Evolutionary conservation across 1,139 yeast species (phyloP).

Genomic region (Yamadazyma conglobata): DNA sequence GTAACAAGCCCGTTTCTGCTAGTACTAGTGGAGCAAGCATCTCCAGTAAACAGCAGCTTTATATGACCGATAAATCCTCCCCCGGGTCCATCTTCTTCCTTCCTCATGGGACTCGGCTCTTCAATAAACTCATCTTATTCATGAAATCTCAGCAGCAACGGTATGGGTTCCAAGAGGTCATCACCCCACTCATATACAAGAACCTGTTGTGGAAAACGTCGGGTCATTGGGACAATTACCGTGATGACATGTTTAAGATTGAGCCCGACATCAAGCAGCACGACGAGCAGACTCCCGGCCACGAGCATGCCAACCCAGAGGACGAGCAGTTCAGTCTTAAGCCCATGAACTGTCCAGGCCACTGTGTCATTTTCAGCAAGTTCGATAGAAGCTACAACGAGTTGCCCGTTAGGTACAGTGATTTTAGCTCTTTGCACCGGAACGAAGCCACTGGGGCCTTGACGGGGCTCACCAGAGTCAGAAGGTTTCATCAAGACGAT

Average conservation of each 20-base stretch:
- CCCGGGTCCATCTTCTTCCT: conserved; percentile 89
- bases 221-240: conserved; percentile 97
- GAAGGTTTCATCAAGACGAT: conserved; percentile 98
- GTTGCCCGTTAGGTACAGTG: conserved; percentile 94
- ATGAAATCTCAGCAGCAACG: conserved; percentile 81
- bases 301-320: conserved; percentile 16
- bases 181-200: conserved; percentile 88
- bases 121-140: conserved; percentile 72
- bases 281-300: conserved; percentile 2
- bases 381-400: conserved; percentile 92
- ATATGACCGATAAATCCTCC: conserved; percentile 70
- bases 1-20: too few species aligned
- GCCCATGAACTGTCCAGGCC: conserved; percentile 99
- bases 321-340: conserved; percentile 64
- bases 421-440: conserved; percentile 92
- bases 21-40: too few species aligned
- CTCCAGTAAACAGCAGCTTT: conserved; percentile 66
- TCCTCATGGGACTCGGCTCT: conserved; percentile 87
- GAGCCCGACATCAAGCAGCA: conserved; percentile 15
- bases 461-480: conserved; percentile 87
- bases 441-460: conserved; percentile 90
- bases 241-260: conserved; percentile 95
- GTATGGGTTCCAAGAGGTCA: conserved; percentile 88
- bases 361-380: conserved; percentile 81
- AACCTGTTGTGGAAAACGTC: conserved; percentile 82